Evolutionary conservation across 257 asterid species (phyloP), one percentile per base, ranked within the genome.

Genomic region (Rehmannia glutinosa): DNA sequence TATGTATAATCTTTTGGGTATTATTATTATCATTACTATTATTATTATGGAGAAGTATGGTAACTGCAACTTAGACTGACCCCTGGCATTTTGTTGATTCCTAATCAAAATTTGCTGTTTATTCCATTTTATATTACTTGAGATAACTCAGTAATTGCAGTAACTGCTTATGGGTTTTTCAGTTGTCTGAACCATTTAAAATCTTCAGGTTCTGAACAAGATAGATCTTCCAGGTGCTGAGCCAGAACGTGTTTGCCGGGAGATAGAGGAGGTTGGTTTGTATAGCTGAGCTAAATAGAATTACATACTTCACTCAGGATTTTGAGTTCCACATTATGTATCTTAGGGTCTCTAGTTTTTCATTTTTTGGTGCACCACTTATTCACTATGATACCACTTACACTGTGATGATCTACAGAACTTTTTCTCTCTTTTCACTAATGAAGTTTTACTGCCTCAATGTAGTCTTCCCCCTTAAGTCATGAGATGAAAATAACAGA

Each of bases 161-260:
- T 51, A 65, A 62, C 57, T 28, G 28, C 33, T 65, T 63, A 38
- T 49, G 69, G 36, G 46, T 13, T 71, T 60, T 64, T 63, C 41
- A 45, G 41, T 56, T 59, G 6, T 50, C 27, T 42, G 28, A 68
- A 42, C 55, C 38, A 52, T 64, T 49, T 27, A 38, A 63, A 17
- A 74, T 78, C 55, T 82, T 68, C 83, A 94, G 99, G 97, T 94
- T 80, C 75, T 94, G 80, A 94, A 94, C 91, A 94, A 94, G 87
- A 94, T 94, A 62, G 99, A 94, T 82, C 99, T 94, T 81, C 99
- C 99, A 57, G 97, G 99, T 65, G 96, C 99, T 57, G 97, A 94
- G 72, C 99, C 99, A 54, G 83, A 78, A 78, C 89, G 92, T 70
- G 93, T 94, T 75, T 63, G 81, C 77, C 86, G 79, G 65, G 99